Conservation (phyloP, 1,139 yeast genomes). For the Lodderomyces orthopsilosis region DNA sequence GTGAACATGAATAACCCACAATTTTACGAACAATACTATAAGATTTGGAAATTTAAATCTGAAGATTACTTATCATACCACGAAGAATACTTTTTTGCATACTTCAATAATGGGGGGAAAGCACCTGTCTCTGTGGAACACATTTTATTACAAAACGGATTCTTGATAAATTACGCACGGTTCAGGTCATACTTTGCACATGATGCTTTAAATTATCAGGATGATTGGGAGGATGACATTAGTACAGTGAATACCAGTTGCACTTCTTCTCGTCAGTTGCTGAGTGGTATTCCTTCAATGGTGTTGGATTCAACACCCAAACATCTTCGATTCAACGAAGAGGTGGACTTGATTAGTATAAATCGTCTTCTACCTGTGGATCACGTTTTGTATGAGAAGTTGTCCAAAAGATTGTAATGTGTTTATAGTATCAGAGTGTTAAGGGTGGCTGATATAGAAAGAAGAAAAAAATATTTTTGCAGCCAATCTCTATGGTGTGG, state of each 20-base stretch:
- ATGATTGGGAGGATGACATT: constrained; percentile 12
- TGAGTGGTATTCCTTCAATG: constrained; percentile 1
- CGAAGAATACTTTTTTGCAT: constrained; percentile 16
- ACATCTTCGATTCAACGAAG: constrained; percentile 13
- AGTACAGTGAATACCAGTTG: constrained; percentile 6
- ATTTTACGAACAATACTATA: constrained; percentile 13
- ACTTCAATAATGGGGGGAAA: constrained; percentile 10
- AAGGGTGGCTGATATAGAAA: not conserved
- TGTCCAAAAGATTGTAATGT: constrained; percentile 4
- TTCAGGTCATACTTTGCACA: constrained; percentile 12
- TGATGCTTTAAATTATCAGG: constrained; percentile 10
- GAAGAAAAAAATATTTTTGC: not conserved
- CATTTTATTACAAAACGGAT: constrained; percentile 12
- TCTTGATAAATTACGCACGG: constrained; percentile 12
- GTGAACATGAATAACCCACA: constrained; percentile 9
- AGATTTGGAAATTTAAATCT: constrained; percentile 15
- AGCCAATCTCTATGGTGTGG: not conserved
- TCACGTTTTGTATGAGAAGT: constrained; percentile 13
- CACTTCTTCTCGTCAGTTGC: not conserved
- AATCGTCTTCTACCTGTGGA: constrained; percentile 15
- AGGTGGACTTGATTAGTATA: constrained; percentile 12
- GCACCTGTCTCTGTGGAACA: constrained; percentile 5
- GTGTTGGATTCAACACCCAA: constrained; percentile 10
- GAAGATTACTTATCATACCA: constrained; percentile 14
- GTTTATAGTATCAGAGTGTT: not conserved